phyloP scores from a whole-genome alignment of 768 basidiomycete species.

The Vararia minispora region DNA sequence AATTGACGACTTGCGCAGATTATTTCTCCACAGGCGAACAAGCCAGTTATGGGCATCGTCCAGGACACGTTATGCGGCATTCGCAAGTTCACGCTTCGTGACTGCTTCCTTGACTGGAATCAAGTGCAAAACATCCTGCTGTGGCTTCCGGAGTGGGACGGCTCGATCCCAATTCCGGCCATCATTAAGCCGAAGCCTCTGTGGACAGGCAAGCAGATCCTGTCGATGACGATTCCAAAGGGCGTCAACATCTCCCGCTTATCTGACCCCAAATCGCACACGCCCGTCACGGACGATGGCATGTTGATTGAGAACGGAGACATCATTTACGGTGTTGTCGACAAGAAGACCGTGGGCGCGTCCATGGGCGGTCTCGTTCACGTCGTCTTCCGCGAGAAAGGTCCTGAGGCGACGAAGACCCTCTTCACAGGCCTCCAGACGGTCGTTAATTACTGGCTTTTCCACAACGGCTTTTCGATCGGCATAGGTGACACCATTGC shows the following conservation, averaged over 20 bases:
- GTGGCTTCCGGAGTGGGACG: conserved; percentile 98
- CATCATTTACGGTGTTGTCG: conserved; percentile 87
- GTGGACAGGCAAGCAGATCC: conserved; percentile 96
- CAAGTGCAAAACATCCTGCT: conserved; percentile 95
- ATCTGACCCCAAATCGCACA: conserved; percentile 66
- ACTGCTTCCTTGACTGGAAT: conserved; percentile 92
- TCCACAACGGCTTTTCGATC: conserved; percentile 98
- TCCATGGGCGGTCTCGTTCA: conserved; percentile 92
- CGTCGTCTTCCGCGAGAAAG: conserved; percentile 95
- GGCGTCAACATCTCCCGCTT: conserved; percentile 89
- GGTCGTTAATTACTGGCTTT: conserved; percentile 97
- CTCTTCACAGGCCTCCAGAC: conserved; percentile 91
- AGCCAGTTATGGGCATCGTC: conserved; percentile 99
- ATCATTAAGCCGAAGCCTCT: conserved; percentile 95
- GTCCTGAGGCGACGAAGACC: conserved; percentile 79
- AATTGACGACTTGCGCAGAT: conserved; percentile 42
- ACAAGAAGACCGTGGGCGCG: conserved; percentile 98
- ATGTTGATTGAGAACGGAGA: conserved; percentile 97
- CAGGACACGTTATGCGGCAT: conserved; percentile 98
- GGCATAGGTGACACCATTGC: conserved; percentile 99
- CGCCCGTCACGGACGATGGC: conserved; percentile 86
- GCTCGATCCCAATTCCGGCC: conserved; percentile 80
- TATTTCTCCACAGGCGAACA: conserved; percentile 98
- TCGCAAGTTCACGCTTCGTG: conserved; percentile 93
- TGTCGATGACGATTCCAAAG: conserved; percentile 84